Evolutionary conservation across 164 flowering plant species (phyloP).

Genomic region (Vitis labrusca): DNA sequence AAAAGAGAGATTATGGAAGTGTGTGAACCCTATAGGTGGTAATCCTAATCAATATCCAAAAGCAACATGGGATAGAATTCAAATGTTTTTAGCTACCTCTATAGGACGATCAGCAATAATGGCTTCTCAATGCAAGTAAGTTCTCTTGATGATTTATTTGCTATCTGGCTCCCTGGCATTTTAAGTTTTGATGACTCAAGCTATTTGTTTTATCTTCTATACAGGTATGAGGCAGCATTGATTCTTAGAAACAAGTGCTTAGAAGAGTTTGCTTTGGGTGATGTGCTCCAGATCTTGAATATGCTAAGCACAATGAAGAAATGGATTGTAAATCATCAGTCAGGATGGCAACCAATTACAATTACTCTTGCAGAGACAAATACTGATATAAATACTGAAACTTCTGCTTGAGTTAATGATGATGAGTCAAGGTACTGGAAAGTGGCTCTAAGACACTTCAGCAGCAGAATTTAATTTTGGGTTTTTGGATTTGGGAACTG

Average conservation of each 20-base stretch:
- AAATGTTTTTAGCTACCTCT: slow-evolving; percentile 52
- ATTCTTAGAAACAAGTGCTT: slow-evolving; percentile 56
- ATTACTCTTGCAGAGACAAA: slow-evolving; percentile 43
- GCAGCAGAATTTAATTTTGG: not conserved
- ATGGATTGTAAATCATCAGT: slow-evolving; percentile 66
- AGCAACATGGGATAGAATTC: slow-evolving; percentile 63
- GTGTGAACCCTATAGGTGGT: slow-evolving; percentile 66
- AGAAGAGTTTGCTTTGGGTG: slow-evolving; percentile 60
- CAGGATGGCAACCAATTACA: slow-evolving; percentile 84
- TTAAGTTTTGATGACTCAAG: not conserved
- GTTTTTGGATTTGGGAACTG: not conserved
- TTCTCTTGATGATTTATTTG: not conserved
- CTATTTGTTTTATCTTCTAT: slow-evolving; percentile 1
- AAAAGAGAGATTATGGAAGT: slow-evolving; percentile 71
- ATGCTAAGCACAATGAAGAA: slow-evolving; percentile 47
- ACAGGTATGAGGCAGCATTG: slow-evolving; percentile 80
- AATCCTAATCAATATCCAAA: slow-evolving; percentile 49
- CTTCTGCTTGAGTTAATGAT: slow-evolving; percentile 27
- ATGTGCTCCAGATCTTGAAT: slow-evolving; percentile 71
- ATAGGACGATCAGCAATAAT: slow-evolving; percentile 58
- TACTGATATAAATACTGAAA: slow-evolving; percentile 22
- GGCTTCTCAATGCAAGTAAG: slow-evolving; percentile 74
- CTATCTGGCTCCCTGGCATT: not conserved
- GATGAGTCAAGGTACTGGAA: slow-evolving; percentile 10
- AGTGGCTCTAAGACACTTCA: slow-evolving; percentile 8